Evolutionary conservation across 768 basidiomycete species (phyloP).

Genomic region (Naganishia vaughanmartiniae): DNA sequence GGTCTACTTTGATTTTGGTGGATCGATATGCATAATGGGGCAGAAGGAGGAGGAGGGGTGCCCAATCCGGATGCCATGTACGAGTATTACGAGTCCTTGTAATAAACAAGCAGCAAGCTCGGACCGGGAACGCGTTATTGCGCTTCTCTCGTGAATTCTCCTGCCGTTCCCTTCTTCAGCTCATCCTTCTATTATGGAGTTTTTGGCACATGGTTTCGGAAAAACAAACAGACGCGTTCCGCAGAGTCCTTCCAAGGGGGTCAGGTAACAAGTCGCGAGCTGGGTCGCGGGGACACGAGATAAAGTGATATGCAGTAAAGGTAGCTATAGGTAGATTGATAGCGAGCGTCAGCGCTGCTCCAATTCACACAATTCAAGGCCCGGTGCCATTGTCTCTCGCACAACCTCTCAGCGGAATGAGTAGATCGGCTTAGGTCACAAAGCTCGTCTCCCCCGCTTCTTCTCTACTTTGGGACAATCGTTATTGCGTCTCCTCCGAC

Average conservation of each 20-base stretch:
- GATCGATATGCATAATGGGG: too few relatives aligned
- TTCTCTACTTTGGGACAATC: background rate
- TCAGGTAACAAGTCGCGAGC: too few relatives aligned
- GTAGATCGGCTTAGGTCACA: slow-evolving; percentile 19
- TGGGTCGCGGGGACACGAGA: too few relatives aligned
- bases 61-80: too few relatives aligned
- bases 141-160: background rate
- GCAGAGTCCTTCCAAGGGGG: too few relatives aligned
- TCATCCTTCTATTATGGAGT: too few relatives aligned
- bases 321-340: background rate
- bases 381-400: background rate
- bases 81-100: too few relatives aligned
- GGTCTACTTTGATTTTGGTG: too few relatives aligned
- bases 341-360: background rate
- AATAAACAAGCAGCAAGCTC: too few relatives aligned
- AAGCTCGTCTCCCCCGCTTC: slow-evolving; percentile 16
- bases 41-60: too few relatives aligned
- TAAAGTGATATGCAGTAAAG: background rate
- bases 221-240: background rate
- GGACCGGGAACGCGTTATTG: too few relatives aligned
- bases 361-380: background rate
- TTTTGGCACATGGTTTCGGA: background rate
- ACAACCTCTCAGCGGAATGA: slow-evolving; percentile 1
- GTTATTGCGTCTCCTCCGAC: slow-evolving; percentile 6
- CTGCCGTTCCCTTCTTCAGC: too few relatives aligned